Conservation (phyloP, 2,329 filamentous ascomycete genomes). For the Alternaria triticimaculans region DNA sequence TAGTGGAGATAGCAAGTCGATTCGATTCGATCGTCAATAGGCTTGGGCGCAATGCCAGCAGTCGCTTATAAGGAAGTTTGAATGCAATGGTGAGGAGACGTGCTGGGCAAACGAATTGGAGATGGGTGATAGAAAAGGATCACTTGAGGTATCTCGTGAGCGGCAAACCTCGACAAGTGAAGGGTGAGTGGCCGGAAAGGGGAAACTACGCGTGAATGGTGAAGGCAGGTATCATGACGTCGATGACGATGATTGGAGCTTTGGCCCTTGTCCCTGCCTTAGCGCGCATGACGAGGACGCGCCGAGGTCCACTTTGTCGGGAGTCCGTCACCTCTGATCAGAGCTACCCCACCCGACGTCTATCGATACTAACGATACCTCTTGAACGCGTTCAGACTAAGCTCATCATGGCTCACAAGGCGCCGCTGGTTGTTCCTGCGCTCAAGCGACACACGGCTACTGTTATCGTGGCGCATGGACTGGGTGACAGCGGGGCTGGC, state of each 20-base stretch:
- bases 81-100: background rate
- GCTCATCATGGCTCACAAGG: slow-evolving; percentile 45
- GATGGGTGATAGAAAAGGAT: background rate
- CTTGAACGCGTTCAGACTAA: slow-evolving; percentile 2
- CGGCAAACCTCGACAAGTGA: background rate
- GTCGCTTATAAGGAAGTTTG: slow-evolving; percentile 17
- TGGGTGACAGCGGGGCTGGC: slow-evolving; percentile 80
- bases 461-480: slow-evolving; percentile 90
- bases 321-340: slow-evolving; percentile 4
- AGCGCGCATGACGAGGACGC: slow-evolving; percentile 20
- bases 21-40: slow-evolving; percentile 2
- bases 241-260: slow-evolving; percentile 40
- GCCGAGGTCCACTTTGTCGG: slow-evolving; percentile 24
- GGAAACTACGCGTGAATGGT: slow-evolving; percentile 8
- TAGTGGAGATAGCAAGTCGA: background rate
- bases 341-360: slow-evolving; percentile 28
- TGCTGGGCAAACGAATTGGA: background rate
- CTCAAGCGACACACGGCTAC: slow-evolving; percentile 87
- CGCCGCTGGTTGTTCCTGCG: slow-evolving; percentile 75
- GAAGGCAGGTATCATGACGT: slow-evolving; percentile 39
- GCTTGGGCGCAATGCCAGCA: slow-evolving; percentile 6
- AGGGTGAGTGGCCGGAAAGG: slow-evolving; percentile 6
- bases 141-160: background rate
- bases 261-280: slow-evolving; percentile 33
- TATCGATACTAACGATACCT: slow-evolving; percentile 7